Evolutionary conservation across 768 basidiomycete species (phyloP), one percentile per base, ranked within the genome.

Genomic region (Lentinula aciculospora): DNA sequence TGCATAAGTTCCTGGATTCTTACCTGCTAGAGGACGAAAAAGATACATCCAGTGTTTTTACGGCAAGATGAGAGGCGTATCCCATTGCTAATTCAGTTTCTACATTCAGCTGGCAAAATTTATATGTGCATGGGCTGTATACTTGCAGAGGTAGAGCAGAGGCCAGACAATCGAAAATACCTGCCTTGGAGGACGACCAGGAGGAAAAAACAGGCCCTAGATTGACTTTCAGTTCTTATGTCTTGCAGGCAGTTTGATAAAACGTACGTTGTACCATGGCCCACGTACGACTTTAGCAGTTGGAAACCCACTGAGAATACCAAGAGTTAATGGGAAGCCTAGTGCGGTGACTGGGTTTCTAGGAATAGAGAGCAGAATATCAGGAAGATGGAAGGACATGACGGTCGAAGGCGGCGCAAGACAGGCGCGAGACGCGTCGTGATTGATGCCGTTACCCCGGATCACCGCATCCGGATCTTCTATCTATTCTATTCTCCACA

Each of bases 81-180:
- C 87, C 87, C 84, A 88, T 85, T 7, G 75, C 78, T 77, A 36
- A 6, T 44, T n/a, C n/a, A n/a, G n/a, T n/a, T n/a, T n/a, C n/a
- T n/a, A n/a, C 40, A 21, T 63, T 21, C 32, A 56, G 55, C 58
- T 58, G 46, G 44, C 3, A 47, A 48, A 59, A 45, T 37, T 63
- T 62, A 19, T 12, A 4, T 10, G 3, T 25, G 29, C 3, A 39
- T 19, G 3, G 15, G 12, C 15, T 21, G 23, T 32, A 53, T 10
- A 60, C 70, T 27, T 50, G 72, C 72, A 71, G 15, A 76, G 56
- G 63, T 81, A 83, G 13, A 85, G 62, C 0, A 73, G 64, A 0
- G 80, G 74, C 84, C 84, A 84, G 12, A 83, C 81, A 54, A 84
- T 76, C 9, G 82, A 82, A 62, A 86, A 87, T 1, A 76, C 77